Conservation (phyloP, 768 basidiomycete species). For the Phaffia tasmanica region DNA sequence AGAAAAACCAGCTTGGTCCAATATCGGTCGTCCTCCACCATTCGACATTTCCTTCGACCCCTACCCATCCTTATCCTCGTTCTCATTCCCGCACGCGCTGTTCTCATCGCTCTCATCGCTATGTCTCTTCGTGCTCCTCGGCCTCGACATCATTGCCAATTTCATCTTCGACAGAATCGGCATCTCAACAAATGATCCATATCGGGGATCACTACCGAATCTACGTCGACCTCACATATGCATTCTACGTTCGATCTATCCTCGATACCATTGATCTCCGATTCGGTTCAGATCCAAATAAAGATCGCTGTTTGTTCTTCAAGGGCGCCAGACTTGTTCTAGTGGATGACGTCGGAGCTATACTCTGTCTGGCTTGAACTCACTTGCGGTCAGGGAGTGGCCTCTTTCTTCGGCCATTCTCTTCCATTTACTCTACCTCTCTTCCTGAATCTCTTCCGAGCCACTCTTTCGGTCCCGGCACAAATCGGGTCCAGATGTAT, state of each 20-base stretch:
- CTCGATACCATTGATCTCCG: constrained; percentile 12
- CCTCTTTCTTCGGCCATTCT: too few relatives aligned
- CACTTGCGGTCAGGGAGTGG: too few relatives aligned
- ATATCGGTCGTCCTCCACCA: constrained; percentile 13
- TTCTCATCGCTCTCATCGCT: too few relatives aligned
- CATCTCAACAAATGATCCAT: neutral
- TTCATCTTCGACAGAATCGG: neutral
- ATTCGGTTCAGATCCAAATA: neutral
- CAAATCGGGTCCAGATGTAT: too few relatives aligned
- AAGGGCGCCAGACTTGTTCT: neutral
- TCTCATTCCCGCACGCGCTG: too few relatives aligned
- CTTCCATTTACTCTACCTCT: too few relatives aligned
- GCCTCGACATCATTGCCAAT: neutral
- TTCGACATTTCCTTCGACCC: constrained; percentile 1
- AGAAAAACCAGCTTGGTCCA: neutral
- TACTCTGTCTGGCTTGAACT: constrained; percentile 1
- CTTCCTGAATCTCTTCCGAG: too few relatives aligned
- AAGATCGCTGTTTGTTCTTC: neutral
- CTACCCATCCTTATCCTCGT: too few relatives aligned
- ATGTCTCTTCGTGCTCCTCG: too few relatives aligned
- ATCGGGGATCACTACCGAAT: constrained; percentile 14
- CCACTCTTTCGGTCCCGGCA: too few relatives aligned
- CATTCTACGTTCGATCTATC: constrained; percentile 3
- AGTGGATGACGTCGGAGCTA: neutral
- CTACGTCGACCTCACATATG: constrained; percentile 19